phyloP scores from a whole-genome alignment of 1,139 yeast species.

The Pichia sp. region DNA sequence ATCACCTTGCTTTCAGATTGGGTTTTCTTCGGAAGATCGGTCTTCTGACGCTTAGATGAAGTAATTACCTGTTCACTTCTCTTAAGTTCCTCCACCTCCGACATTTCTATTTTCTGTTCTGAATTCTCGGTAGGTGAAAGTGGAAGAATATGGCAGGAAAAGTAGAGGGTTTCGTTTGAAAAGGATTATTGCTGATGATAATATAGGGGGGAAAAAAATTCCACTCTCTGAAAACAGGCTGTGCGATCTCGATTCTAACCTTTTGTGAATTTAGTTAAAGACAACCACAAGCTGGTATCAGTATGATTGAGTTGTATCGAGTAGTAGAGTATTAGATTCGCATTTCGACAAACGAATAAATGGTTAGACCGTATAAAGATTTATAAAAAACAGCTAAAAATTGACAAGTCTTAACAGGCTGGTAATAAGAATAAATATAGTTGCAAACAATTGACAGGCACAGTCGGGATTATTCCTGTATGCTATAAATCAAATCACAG shows the following conservation, averaged over 20 bases:
- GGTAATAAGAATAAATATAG: background rate
- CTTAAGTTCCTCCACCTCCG: background rate
- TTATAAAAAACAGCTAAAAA: background rate
- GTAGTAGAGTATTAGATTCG: background rate
- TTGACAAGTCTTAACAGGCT: background rate
- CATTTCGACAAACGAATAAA: background rate
- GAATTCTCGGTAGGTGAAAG: background rate
- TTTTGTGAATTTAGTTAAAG: too few relatives aligned
- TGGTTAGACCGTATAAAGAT: background rate
- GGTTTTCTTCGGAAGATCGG: background rate
- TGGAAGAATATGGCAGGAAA: too few relatives aligned
- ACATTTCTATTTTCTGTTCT: background rate
- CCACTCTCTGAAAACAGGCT: background rate
- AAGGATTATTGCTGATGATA: too few relatives aligned
- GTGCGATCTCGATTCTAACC: background rate
- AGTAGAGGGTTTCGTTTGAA: too few relatives aligned
- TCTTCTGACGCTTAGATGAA: constrained; percentile 2
- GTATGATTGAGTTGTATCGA: too few relatives aligned
- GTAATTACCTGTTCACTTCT: background rate
- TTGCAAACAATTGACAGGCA: background rate
- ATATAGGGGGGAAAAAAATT: background rate
- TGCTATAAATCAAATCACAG: background rate
- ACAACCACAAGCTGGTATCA: too few relatives aligned
- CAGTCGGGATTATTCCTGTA: background rate
- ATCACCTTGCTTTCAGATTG: background rate